Conservation (phyloP, 2,329 filamentous ascomycete species). For the Hortaea sp. region DNA sequence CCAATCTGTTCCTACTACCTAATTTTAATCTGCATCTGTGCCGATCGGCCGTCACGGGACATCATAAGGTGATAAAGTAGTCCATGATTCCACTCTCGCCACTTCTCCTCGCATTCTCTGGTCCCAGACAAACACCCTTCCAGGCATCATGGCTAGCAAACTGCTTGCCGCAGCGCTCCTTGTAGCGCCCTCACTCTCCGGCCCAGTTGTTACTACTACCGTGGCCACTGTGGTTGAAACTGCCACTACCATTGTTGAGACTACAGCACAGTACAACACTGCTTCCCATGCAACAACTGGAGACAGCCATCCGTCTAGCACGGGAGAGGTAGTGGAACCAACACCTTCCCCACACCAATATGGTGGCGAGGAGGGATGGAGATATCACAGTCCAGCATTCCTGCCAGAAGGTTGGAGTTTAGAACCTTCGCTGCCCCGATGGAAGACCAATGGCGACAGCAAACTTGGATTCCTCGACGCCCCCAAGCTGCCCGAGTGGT, state of each 20-base stretch:
- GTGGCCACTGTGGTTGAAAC: neutral
- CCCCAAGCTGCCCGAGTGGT: constrained; percentile 14
- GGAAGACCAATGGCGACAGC: constrained; percentile 17
- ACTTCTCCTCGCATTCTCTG: neutral
- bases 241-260: neutral
- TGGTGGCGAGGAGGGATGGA: constrained; percentile 8
- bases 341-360: constrained; percentile 3
- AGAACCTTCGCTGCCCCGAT: constrained; percentile 11
- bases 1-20: neutral
- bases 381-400: constrained; percentile 12
- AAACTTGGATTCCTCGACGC: constrained; percentile 16
- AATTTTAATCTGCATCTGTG: neutral
- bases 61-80: neutral
- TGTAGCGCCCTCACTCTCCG: neutral
- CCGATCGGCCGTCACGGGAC: neutral
- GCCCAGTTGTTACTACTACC: neutral
- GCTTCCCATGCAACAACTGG: constrained; percentile 6
- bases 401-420: constrained; percentile 10
- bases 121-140: neutral
- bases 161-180: constrained; percentile 1
- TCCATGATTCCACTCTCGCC: neutral
- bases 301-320: constrained; percentile 1
- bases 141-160: neutral
- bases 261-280: constrained; percentile 3
- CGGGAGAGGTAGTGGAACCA: neutral